Evolutionary conservation across 257 asterid species (phyloP), one percentile per base, ranked within the genome.

Genomic region (Solanum piurae): DNA sequence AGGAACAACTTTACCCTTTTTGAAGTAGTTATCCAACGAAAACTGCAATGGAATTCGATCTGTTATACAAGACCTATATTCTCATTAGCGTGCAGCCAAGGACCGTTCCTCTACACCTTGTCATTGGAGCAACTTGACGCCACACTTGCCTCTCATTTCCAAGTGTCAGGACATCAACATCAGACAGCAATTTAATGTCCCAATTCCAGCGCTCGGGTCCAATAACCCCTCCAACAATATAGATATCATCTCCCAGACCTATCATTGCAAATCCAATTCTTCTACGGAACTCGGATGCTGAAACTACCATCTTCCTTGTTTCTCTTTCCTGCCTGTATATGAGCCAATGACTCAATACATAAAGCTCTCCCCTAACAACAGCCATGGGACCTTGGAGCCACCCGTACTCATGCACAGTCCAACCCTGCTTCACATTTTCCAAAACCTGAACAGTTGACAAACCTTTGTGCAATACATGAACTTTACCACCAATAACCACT

Each of bases 301-400:
- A 94, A 68, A 89, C 92, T 3, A 96, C 86, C 71, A 94, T 76
- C 92, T 92, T 95, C 75, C 85, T 91, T 2, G 93, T 91, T 58
- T 96, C 94, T 89, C 89, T 91, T 86, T 96, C 99, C 91, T 94
- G 99, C 91, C 91, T 94, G 92, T 86, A 95, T 83, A 97, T 94
- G 83, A 93, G 94, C 72, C 98, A 95, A 79, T 97, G 95, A 75
- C 95, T 94, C 99, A 97, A 93, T 66, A 96, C 91, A 89, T 97
- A 97, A 16, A 97, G 95, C 93, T 93, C 90, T 86, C 97, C 98
- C 86, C 89, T 96, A 29, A 96, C 94, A 52, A 96, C 98, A 10
- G 99, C 93, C 98, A 93, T 93, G 6, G 99, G 99, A 7, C 99
- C 98, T 91, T 96, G 99, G 31, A 95, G 95, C 99, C 99, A 97